A percentile compares a stretch with the other conserved stretches of the same genome.
phyloP scores from a whole-genome alignment of 1,139 yeast species.

The Hanseniaspora uvarum region DNA sequence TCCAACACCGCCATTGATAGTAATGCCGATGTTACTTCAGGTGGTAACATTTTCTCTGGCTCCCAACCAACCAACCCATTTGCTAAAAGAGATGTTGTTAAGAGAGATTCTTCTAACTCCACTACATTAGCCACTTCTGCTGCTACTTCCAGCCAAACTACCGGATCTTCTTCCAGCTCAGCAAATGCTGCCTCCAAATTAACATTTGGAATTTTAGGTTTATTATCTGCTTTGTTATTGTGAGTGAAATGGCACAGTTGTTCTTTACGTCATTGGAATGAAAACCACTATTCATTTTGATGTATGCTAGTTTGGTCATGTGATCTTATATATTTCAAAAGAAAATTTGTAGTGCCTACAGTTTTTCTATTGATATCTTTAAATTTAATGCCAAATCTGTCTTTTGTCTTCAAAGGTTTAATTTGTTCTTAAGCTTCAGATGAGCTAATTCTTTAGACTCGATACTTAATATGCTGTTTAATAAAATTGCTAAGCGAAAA shows the following conservation, averaged over 20 bases:
- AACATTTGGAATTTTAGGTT: background rate
- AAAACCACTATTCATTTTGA: too few species aligned
- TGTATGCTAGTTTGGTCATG: background rate
- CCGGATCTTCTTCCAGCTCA: slow-evolving; percentile 1
- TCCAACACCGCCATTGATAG: slow-evolving; percentile 32
- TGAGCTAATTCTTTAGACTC: too few species aligned
- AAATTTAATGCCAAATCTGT: too few species aligned
- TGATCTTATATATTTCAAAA: background rate
- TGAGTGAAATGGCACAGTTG: background rate
- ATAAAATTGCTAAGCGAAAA: too few species aligned
- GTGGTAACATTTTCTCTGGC: slow-evolving; percentile 19
- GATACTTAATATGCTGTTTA: too few species aligned
- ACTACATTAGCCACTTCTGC: slow-evolving; percentile 2
- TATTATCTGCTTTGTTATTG: background rate
- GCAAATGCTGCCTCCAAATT: background rate
- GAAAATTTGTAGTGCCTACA: too few species aligned
- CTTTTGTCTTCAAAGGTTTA: too few species aligned
- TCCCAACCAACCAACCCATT: slow-evolving; percentile 16
- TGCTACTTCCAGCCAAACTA: background rate
- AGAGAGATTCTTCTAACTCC: slow-evolving; percentile 4
- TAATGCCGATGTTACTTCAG: slow-evolving; percentile 18
- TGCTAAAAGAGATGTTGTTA: slow-evolving; percentile 4
- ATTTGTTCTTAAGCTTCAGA: too few species aligned
- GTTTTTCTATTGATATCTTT: too few species aligned
- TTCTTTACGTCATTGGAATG: background rate